Evolutionary conservation across 1,284 basidiomycete species (phyloP).

Genomic region (Earliella scabrosa): DNA sequence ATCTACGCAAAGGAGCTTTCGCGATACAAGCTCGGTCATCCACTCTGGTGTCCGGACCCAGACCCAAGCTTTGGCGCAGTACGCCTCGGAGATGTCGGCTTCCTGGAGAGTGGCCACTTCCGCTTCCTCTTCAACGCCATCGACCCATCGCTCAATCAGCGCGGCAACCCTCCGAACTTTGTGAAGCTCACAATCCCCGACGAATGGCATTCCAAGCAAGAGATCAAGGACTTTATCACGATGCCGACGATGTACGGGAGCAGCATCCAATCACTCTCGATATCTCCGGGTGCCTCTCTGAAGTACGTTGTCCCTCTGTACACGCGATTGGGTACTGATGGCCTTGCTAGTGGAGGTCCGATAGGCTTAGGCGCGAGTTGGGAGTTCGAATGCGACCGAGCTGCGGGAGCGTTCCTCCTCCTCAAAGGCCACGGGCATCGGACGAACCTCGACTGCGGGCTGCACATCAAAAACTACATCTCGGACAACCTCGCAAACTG

Average conservation of each 20-base stretch:
- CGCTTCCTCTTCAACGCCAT: slow-evolving; percentile 33
- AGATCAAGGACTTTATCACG: no score
- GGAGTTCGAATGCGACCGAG: neutral
- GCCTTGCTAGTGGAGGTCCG: no score
- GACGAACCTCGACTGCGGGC: neutral
- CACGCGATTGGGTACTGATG: no score
- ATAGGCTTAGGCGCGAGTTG: no score
- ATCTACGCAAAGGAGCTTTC: slow-evolving; percentile 20
- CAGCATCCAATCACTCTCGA: no score
- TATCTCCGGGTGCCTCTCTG: no score
- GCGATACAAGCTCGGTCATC: neutral
- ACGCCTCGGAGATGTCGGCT: slow-evolving; percentile 34
- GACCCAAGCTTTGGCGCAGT: slow-evolving; percentile 4
- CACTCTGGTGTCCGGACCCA: slow-evolving; percentile 2
- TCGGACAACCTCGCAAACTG: neutral
- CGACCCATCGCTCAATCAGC: no score
- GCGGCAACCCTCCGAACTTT: no score
- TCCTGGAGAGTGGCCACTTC: slow-evolving; percentile 29
- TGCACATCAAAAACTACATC: neutral
- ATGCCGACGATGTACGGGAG: no score
- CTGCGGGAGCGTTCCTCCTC: neutral
- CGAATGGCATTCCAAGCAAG: no score
- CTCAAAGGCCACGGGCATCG: neutral
- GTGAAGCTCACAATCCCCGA: no score
- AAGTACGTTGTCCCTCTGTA: no score